A percentile compares a stretch with the other conserved stretches of the same genome.
Evolutionary conservation across 768 basidiomycete genomes (phyloP).

Genomic region (Leccinellum luteum): DNA sequence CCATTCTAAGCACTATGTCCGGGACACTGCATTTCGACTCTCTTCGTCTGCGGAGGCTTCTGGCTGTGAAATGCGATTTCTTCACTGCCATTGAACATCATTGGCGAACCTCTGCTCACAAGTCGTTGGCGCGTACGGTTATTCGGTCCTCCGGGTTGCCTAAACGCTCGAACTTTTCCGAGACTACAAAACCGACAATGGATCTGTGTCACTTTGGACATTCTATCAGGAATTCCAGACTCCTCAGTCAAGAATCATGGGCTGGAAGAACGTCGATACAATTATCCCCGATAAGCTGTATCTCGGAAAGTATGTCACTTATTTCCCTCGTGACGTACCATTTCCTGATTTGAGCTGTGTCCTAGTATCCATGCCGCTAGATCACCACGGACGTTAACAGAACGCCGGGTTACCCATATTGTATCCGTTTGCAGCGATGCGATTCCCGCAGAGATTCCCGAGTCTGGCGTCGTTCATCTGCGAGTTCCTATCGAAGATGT

Average conservation of each 20-base stretch:
- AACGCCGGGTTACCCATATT: constrained; percentile 77
- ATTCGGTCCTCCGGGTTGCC: constrained; percentile 31
- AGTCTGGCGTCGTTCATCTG: constrained; percentile 67
- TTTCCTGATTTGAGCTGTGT: constrained; percentile 45
- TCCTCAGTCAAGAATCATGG: constrained; percentile 28
- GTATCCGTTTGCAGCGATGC: constrained; percentile 73
- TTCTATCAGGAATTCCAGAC: constrained; percentile 30
- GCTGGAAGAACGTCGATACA: constrained; percentile 66
- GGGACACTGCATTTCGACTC: constrained; percentile 27
- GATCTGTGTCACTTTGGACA: constrained; percentile 14
- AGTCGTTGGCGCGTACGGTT: constrained; percentile 28
- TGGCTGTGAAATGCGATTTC: constrained; percentile 33
- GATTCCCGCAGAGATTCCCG: constrained; percentile 67
- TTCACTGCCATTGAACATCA: constrained; percentile 29
- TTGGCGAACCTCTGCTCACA: constrained; percentile 21
- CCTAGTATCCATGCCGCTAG: constrained; percentile 65
- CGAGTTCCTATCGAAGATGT: constrained; percentile 70
- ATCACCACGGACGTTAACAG: constrained; percentile 67
- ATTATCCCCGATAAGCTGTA: constrained; percentile 65
- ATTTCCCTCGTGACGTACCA: constrained; percentile 20
- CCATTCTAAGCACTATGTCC: constrained; percentile 32
- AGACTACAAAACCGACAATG: constrained; percentile 37
- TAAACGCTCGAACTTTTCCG: constrained; percentile 17
- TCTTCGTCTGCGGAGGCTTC: constrained; percentile 23
- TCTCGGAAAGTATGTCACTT: constrained; percentile 65